Percentiles rank a stretch among this genome's conserved stretches.
These are phyloP conservation scores for Xylariaceae sp. DNA, from an alignment of 2,329 filamentous ascomycete species.

Conservation along the genomic window DNA sequence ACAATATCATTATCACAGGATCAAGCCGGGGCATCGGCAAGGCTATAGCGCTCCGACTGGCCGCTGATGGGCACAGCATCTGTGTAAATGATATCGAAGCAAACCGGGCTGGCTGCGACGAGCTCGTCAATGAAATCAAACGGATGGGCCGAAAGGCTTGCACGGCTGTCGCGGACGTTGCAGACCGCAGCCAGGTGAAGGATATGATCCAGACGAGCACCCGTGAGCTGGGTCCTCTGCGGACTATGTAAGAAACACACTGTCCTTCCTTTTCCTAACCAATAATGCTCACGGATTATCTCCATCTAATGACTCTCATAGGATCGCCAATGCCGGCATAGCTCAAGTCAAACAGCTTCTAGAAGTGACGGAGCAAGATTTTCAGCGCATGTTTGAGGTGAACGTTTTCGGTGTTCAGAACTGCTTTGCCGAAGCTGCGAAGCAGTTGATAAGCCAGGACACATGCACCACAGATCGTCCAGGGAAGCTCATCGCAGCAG, in stretches of 20 bases:
- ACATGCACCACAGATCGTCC: conserved; percentile 33
- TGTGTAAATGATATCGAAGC: conserved; percentile 60
- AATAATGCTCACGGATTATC: background rate
- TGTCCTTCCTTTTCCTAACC: background rate
- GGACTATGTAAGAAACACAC: conserved; percentile 30
- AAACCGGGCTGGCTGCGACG: conserved; percentile 49
- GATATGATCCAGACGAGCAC: conserved; percentile 49
- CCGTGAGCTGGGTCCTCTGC: conserved; percentile 47
- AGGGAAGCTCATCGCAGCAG: conserved; percentile 49
- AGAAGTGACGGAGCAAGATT: conserved; percentile 53
- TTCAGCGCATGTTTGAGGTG: conserved; percentile 57
- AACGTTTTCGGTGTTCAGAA: conserved; percentile 65
- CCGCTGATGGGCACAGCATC: conserved; percentile 61
- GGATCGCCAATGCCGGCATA: conserved; percentile 61
- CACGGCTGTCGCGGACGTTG: conserved; percentile 58
- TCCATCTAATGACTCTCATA: no score
- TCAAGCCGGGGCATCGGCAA: conserved; percentile 46
- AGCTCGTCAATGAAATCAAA: conserved; percentile 50
- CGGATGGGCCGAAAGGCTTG: conserved; percentile 49
- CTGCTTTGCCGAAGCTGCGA: conserved; percentile 59
- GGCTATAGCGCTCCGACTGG: conserved; percentile 60
- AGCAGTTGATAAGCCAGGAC: conserved; percentile 61
- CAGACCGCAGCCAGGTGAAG: conserved; percentile 48
- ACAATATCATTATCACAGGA: conserved; percentile 29
- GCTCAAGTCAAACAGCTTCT: conserved; percentile 53